Percentiles rank a stretch among this genome's conserved stretches.
Evolutionary conservation across 805 yeast genomes (phyloP).

Genomic region (Lipomyces spencermartinsiae): DNA sequence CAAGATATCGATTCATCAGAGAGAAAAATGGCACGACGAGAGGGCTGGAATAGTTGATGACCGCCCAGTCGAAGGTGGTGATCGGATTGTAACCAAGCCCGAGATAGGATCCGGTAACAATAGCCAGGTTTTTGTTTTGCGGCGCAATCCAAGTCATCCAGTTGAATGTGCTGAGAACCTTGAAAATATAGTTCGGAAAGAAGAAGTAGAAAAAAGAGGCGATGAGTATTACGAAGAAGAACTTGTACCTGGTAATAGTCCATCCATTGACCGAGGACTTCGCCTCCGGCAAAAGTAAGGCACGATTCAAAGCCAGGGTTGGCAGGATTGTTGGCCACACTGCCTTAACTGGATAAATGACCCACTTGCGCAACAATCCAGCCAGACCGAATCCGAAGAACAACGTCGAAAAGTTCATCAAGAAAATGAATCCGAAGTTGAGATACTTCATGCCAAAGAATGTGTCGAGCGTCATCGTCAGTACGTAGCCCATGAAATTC

Average conservation of each 20-base stretch:
- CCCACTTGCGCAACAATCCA: conserved; percentile 62
- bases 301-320: conserved; percentile 56
- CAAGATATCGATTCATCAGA: conserved; percentile 50
- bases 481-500: conserved; percentile 9
- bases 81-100: conserved; percentile 49
- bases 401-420: conserved; percentile 62
- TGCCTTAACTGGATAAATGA: conserved; percentile 67
- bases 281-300: conserved; percentile 51
- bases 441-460: conserved; percentile 22
- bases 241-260: conserved; percentile 59
- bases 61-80: conserved; percentile 48
- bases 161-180: conserved; percentile 62
- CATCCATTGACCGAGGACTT: conserved; percentile 61
- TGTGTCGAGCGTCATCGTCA: neutral
- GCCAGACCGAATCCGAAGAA: conserved; percentile 71
- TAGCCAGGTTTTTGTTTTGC: conserved; percentile 54
- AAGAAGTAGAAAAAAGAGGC: conserved; percentile 51
- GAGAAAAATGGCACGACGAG: conserved; percentile 52
- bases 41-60: conserved; percentile 48
- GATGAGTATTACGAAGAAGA: conserved; percentile 53
- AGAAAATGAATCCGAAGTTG: conserved; percentile 56
- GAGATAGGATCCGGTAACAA: conserved; percentile 54
- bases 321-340: conserved; percentile 71
- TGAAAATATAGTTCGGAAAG: conserved; percentile 62
- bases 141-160: conserved; percentile 62